Evolutionary conservation across 73 alveolate species (phyloP).

Genomic region (Symbiodinium pilosum): DNA sequence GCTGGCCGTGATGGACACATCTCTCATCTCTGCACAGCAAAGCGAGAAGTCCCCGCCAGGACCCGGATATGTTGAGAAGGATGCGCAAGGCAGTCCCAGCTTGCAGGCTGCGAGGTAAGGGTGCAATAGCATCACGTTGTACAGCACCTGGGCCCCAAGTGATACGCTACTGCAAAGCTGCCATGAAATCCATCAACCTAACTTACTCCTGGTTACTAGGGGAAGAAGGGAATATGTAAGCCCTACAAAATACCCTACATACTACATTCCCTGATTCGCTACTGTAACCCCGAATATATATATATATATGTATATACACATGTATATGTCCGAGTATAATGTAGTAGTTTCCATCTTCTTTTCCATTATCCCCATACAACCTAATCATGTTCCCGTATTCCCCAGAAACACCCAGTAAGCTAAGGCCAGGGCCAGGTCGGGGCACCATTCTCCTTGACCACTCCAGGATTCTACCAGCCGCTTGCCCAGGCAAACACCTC

Average conservation of each 20-base stretch:
- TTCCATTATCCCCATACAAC: too few species aligned
- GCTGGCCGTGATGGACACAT: background rate
- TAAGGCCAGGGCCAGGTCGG: background rate
- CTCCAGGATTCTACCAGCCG: background rate
- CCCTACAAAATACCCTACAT: too few species aligned
- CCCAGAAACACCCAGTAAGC: too few species aligned
- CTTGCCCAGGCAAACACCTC: background rate
- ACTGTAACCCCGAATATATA: background rate
- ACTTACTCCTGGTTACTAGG: background rate
- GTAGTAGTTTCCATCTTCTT: too few species aligned
- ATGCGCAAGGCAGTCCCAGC: conserved; percentile 28
- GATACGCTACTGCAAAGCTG: too few species aligned
- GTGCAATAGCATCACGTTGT: conserved; percentile 63
- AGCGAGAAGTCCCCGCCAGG: conserved; percentile 23
- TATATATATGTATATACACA: too few species aligned
- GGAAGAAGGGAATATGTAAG: too few species aligned
- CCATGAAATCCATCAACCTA: background rate
- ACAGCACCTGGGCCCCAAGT: conserved; percentile 51
- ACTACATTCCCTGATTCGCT: background rate
- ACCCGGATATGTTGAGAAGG: conserved; percentile 89
- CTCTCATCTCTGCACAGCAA: background rate
- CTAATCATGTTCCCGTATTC: too few species aligned
- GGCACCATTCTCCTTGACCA: background rate
- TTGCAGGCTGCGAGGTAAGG: conserved; percentile 65
- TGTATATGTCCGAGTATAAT: too few species aligned